Base-by-base conservation (phyloP, 495 filamentous ascomycete species). In the Neurospora sp. region DNA sequence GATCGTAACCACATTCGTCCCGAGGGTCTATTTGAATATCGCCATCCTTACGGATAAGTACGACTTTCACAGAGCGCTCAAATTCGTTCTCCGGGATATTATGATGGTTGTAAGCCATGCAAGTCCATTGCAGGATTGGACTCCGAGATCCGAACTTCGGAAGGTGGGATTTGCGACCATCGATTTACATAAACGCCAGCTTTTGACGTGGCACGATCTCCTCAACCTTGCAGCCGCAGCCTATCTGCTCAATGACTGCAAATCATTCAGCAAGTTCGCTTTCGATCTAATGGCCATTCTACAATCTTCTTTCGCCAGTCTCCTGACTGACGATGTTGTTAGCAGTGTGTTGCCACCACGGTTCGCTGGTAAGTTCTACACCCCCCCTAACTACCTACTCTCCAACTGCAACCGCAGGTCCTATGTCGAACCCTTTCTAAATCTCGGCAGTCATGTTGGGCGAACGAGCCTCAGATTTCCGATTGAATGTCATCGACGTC, bases 1-100 rank as follows among this genome's bases (percentile, higher is more conserved):
- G n/a, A 27, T 12, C 10, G 1, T 23, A 23, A 54, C 1, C 0
- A 1, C 7, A n/a, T 0, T 5, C 2, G 5, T 6, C 12, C 0
- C 42, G 16, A 46, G 42, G 42, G 6, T 3, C 4, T n/a, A 0
- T 7, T n/a, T 46, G 18, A 8, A 54, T 1, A 27, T 54, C 18
- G 46, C 20, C 6, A 23, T 54, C 20, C 20, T 54, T 10, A 54
- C 46, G n/a, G 46, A 54, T 4, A 54, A 54, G 46, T 54, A 54
- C 46, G 46, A 54, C 8, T 23, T 54, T 12, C 4, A 27, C 20
- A 23, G 4, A 23, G 20, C 46, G n/a, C 46, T 54, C 20, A 23
- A 6, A 54, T 54, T 54, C 8, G 9, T 27, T 20, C 46, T 54
- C 10, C 2, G 0, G 42, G n/a, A 5, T 3, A 10, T n/a, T 18